Conservation (phyloP, 202 grass and related monocot species). For the Setaria italica region DNA sequence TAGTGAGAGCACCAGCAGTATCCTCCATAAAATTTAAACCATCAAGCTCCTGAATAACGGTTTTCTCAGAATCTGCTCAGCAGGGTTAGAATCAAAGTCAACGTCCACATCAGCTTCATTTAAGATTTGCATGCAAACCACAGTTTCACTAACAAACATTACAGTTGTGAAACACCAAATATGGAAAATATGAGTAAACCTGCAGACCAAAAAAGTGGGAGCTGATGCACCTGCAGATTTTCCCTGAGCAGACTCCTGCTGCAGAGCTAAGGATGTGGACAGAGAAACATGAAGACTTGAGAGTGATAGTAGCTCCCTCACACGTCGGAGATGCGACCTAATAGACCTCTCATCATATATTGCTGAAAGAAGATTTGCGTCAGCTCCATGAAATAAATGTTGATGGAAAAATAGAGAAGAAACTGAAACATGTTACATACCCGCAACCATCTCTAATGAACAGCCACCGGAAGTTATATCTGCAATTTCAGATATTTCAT, state of each 20-base stretch:
- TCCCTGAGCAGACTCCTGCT: slow-evolving; percentile 77
- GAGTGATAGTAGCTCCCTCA: slow-evolving; percentile 87
- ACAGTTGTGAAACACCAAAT: background rate
- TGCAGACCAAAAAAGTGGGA: slow-evolving; percentile 12
- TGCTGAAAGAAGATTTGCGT: slow-evolving; percentile 58
- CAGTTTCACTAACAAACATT: slow-evolving; percentile 24
- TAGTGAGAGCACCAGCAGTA: slow-evolving; percentile 55
- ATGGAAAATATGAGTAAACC: slow-evolving; percentile 11
- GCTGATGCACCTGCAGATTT: slow-evolving; percentile 66
- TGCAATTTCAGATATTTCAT: slow-evolving; percentile 94
- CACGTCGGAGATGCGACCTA: slow-evolving; percentile 83
- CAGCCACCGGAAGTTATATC: slow-evolving; percentile 91
- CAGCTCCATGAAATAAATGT: background rate
- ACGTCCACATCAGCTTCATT: background rate
- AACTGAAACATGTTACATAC: slow-evolving; percentile 51
- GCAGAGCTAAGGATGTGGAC: slow-evolving; percentile 80
- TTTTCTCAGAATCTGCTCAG: slow-evolving; percentile 71
- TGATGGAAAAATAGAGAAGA: background rate
- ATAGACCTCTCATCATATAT: slow-evolving; percentile 99
- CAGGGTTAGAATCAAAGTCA: slow-evolving; percentile 33
- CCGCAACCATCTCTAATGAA: slow-evolving; percentile 89
- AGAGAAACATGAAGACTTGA: slow-evolving; percentile 87
- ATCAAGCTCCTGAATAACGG: slow-evolving; percentile 76
- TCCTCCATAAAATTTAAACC: slow-evolving; percentile 94
- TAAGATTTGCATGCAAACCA: slow-evolving; percentile 5